Percentiles rank a stretch among this genome's conserved stretches.
Evolutionary conservation across 148 eudicot genomes (phyloP).

Genomic region (Agrostemma githago): DNA sequence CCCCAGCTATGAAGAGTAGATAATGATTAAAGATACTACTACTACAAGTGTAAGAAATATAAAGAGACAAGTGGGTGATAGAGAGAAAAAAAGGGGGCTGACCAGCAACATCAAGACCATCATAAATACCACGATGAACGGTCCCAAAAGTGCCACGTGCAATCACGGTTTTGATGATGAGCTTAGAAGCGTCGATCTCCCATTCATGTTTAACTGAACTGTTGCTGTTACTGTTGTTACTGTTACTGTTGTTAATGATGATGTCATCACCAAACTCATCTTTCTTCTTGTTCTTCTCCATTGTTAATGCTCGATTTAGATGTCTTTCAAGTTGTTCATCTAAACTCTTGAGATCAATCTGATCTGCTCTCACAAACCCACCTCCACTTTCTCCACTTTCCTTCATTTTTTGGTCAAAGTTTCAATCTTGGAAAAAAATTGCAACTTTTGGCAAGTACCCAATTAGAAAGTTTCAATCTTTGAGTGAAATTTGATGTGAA

Average conservation of each 20-base stretch:
- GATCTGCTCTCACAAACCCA: slow-evolving; percentile 84
- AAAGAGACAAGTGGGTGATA: slow-evolving; percentile 1
- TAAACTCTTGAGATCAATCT: slow-evolving; percentile 72
- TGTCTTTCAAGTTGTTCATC: slow-evolving; percentile 85
- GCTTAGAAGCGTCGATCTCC: slow-evolving; percentile 86
- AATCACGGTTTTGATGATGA: slow-evolving; percentile 64
- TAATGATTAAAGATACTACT: too few species aligned
- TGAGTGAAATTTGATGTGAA: background rate
- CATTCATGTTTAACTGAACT: slow-evolving; percentile 44
- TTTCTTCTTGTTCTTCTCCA: slow-evolving; percentile 50
- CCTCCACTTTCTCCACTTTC: slow-evolving; percentile 40
- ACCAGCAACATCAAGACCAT: slow-evolving; percentile 86
- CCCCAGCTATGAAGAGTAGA: too few species aligned
- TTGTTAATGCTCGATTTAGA: slow-evolving; percentile 55
- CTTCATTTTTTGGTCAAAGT: slow-evolving; percentile 29
- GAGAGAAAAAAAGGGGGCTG: slow-evolving; percentile 6
- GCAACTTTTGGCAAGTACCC: background rate
- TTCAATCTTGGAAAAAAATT: background rate
- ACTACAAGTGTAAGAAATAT: too few species aligned
- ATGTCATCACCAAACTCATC: slow-evolving; percentile 14
- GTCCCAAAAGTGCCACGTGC: slow-evolving; percentile 96
- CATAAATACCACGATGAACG: slow-evolving; percentile 85
- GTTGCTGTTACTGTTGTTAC: background rate
- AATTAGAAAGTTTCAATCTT: background rate
- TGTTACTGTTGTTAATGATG: background rate